Conservation (phyloP, 352 stramenopile species). For the Phytopythium helicoides region DNA sequence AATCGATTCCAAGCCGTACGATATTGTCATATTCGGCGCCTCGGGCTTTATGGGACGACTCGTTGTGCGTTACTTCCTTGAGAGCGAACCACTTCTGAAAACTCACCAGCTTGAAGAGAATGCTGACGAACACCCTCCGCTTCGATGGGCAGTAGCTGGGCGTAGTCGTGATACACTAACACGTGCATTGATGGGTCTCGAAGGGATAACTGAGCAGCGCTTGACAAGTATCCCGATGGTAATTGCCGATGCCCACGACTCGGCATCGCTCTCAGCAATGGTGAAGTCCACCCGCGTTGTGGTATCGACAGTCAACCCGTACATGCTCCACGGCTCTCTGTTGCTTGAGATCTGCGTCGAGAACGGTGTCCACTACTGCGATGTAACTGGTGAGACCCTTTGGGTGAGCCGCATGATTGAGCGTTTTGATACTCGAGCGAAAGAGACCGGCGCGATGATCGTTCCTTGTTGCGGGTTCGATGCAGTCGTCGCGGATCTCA, state of each 20-base stretch:
- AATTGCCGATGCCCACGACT: constrained; percentile 45
- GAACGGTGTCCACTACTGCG: constrained; percentile 86
- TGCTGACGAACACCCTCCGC: not conserved
- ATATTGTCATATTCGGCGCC: constrained; percentile 75
- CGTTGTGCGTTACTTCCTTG: constrained; percentile 58
- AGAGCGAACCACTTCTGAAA: not conserved
- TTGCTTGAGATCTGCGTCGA: constrained; percentile 81
- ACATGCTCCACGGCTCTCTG: constrained; percentile 61
- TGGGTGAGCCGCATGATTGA: constrained; percentile 76
- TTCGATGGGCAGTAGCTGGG: constrained; percentile 85
- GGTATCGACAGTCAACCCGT: constrained; percentile 74
- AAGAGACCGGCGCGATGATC: constrained; percentile 64
- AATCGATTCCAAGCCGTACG: constrained; percentile 21
- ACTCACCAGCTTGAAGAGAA: not conserved
- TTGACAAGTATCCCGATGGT: constrained; percentile 44
- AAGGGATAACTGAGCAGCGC: not conserved
- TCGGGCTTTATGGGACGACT: constrained; percentile 84
- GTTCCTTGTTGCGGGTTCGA: constrained; percentile 85
- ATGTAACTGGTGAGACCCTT: constrained; percentile 84
- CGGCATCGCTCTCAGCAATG: constrained; percentile 42
- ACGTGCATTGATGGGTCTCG: constrained; percentile 2
- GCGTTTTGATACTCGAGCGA: constrained; percentile 47
- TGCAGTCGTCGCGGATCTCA: constrained; percentile 75
- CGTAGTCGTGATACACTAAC: constrained; percentile 59
- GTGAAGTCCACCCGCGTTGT: constrained; percentile 73